These are phyloP conservation scores for Euphrasia confusa DNA, from an alignment of 257 asterid genomes.

Conservation along the genomic window DNA sequence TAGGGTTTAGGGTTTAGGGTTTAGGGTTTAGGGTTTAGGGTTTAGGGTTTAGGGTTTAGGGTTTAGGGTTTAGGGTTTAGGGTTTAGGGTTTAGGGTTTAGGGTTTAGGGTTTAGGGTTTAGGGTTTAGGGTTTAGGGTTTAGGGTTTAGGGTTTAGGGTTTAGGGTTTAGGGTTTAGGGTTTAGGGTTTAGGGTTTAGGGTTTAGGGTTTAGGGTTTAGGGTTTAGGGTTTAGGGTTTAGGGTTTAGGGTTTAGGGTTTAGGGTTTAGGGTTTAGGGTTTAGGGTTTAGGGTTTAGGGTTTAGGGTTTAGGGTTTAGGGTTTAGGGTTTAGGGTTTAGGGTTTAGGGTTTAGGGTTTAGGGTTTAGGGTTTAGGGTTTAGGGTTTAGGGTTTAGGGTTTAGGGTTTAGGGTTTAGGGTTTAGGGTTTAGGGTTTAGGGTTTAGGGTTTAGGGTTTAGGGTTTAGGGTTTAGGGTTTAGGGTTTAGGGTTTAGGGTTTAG, in stretches of 20 bases:
- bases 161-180: constrained; percentile 24
- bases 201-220: constrained; percentile 28
- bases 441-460: constrained; percentile 19
- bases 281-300: constrained; percentile 24
- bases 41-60: constrained; percentile 24
- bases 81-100: constrained; percentile 30
- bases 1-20: constrained; percentile 2
- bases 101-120: constrained; percentile 26
- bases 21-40: constrained; percentile 17
- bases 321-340: constrained; percentile 25
- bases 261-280: constrained; percentile 24
- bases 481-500: constrained; percentile 22
- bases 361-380: constrained; percentile 22
- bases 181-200: constrained; percentile 22
- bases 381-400: constrained; percentile 24
- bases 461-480: constrained; percentile 21
- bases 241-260: constrained; percentile 19
- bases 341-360: constrained; percentile 23
- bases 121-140: constrained; percentile 9
- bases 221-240: constrained; percentile 25
- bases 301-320: constrained; percentile 24
- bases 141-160: constrained; percentile 12
- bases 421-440: constrained; percentile 24
- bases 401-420: constrained; percentile 8
- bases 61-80: constrained; percentile 26